Conservation (phyloP, 2,329 filamentous ascomycete genomes). For the Aspergillus fijiensis region DNA sequence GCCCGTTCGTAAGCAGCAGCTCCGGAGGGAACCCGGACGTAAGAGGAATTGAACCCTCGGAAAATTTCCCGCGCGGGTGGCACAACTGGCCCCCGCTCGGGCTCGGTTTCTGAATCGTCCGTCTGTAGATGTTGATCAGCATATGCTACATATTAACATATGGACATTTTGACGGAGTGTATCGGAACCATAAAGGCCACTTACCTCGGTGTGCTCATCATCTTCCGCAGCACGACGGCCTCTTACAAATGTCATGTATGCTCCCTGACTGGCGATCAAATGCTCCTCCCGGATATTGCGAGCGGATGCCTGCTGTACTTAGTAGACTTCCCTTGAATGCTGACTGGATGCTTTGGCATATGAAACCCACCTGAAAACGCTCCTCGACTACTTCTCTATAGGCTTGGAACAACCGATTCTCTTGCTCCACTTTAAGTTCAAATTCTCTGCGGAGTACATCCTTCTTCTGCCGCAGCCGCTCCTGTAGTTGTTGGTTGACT, state of each 20-base stretch:
- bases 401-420: conserved; percentile 30
- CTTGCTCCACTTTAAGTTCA: conserved; percentile 32
- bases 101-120: conserved; percentile 33
- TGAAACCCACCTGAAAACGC: conserved; percentile 30
- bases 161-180: not conserved
- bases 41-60: conserved; percentile 38
- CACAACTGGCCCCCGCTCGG: conserved; percentile 26
- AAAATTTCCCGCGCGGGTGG: conserved; percentile 26
- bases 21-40: conserved; percentile 35
- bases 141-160: conserved; percentile 13
- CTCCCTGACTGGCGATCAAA: conserved; percentile 40
- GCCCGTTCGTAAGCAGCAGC: conserved; percentile 38
- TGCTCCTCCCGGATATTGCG: conserved; percentile 39
- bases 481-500: conserved; percentile 34
- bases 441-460: conserved; percentile 34
- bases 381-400: conserved; percentile 35
- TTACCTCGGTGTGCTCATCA: conserved; percentile 44
- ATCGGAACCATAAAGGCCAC: not conserved
- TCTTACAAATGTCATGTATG: conserved; percentile 41
- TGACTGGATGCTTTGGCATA: not conserved
- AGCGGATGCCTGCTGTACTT: conserved; percentile 24
- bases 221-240: conserved; percentile 41
- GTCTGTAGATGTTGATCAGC: conserved; percentile 20
- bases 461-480: conserved; percentile 27
- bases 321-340: not conserved